Percentiles rank a stretch among this genome's conserved stretches.
Conservation (phyloP, 2,329 filamentous ascomycete species). For the Anthostomella pinea region DNA sequence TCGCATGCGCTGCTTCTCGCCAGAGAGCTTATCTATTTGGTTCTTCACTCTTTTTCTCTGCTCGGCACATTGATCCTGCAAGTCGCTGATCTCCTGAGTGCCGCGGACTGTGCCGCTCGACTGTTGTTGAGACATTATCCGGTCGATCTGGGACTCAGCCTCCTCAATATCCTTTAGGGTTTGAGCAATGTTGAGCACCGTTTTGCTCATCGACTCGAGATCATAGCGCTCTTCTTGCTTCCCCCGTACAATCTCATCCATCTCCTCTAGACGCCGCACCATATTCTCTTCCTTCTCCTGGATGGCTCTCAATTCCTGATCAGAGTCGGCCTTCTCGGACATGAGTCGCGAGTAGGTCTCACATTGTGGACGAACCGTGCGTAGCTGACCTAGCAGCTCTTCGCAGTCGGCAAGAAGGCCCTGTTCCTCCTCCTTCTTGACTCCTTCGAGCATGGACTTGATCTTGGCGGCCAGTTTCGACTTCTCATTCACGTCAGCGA, state of each 20-base stretch:
- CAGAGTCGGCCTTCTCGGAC: conserved; percentile 67
- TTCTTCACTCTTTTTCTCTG: conserved; percentile 63
- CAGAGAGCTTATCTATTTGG: conserved; percentile 61
- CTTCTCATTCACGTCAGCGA: conserved; percentile 59
- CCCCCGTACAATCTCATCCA: conserved; percentile 64
- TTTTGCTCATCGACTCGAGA: conserved; percentile 72
- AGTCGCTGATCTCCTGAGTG: conserved; percentile 79
- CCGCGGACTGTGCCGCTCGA: conserved; percentile 63
- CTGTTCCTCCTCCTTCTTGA: conserved; percentile 60
- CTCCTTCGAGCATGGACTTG: conserved; percentile 58
- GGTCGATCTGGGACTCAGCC: conserved; percentile 69
- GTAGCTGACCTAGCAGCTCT: conserved; percentile 55
- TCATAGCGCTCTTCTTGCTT: conserved; percentile 66
- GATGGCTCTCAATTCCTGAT: conserved; percentile 59
- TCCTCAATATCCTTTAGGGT: conserved; percentile 69
- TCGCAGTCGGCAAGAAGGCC: conserved; percentile 54
- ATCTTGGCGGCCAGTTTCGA: conserved; percentile 67
- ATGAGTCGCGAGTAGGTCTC: conserved; percentile 72
- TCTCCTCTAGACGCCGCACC: conserved; percentile 60
- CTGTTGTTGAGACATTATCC: conserved; percentile 73
- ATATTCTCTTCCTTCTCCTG: conserved; percentile 61
- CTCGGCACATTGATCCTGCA: conserved; percentile 65
- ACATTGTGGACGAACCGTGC: conserved; percentile 63
- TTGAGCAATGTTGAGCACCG: conserved; percentile 71
- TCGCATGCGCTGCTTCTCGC: conserved; percentile 69